Evolutionary conservation across 192 early-diverging fungal genomes (phyloP).

Genomic region (Backusella westeae): DNA sequence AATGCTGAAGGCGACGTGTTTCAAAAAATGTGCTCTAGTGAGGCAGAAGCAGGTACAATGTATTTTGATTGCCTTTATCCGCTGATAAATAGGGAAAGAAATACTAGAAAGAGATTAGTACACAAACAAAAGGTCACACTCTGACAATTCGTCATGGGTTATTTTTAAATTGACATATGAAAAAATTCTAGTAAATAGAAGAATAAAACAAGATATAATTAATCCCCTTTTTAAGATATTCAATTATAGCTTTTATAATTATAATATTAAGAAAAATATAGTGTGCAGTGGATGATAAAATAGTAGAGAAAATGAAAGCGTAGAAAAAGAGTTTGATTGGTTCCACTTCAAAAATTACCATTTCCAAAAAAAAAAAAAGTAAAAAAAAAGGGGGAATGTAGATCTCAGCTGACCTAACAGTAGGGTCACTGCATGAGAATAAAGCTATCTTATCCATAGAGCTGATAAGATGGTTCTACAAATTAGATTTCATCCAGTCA

Average conservation of each 20-base stretch:
- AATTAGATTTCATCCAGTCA: slow-evolving; percentile 7
- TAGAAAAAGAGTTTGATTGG: background rate
- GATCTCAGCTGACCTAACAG: background rate
- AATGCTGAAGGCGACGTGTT: no score
- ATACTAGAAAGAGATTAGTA: background rate
- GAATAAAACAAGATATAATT: background rate
- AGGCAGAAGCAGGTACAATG: background rate
- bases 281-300: background rate
- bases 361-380: background rate
- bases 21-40: no score
- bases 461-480: slow-evolving; percentile 6
- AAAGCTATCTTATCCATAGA: background rate
- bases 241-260: background rate
- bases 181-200: background rate
- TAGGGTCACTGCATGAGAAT: background rate
- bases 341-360: background rate
- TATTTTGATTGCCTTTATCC: background rate
- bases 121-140: background rate
- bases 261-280: background rate
- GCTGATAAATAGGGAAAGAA: background rate
- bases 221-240: background rate
- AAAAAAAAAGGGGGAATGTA: background rate
- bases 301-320: background rate
- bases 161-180: background rate
- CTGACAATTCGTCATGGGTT: background rate